Conservation (phyloP, 169 alveolate species). For the Cryptosporidium sp. region DNA sequence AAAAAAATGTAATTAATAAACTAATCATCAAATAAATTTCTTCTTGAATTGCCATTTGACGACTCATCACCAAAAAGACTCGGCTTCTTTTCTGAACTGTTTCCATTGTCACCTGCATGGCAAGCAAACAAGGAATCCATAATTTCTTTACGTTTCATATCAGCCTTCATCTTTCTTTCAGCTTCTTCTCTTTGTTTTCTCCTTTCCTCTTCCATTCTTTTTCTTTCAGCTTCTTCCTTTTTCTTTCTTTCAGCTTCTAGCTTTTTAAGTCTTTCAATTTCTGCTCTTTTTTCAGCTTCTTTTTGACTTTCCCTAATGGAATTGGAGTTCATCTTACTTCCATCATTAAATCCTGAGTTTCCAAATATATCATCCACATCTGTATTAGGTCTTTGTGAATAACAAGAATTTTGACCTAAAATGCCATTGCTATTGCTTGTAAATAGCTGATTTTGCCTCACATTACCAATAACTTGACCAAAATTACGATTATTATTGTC, state of each 20-base stretch:
- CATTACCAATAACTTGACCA: not conserved
- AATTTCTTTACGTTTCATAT: conserved; percentile 51
- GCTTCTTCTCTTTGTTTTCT: conserved; percentile 48
- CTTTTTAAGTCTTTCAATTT: conserved; percentile 59
- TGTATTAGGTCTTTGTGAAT: not conserved
- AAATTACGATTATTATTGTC: not conserved
- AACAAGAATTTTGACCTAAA: not conserved
- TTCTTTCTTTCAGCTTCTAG: conserved; percentile 54
- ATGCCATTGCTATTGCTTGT: not conserved
- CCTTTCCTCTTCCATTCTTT: conserved; percentile 55
- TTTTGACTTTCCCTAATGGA: conserved; percentile 33
- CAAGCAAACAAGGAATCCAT: conserved; percentile 52
- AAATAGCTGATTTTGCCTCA: conserved; percentile 3
- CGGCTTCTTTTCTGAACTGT: conserved; percentile 37
- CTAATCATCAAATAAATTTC: conserved; percentile 40
- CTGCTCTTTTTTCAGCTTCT: conserved; percentile 60
- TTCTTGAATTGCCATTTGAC: conserved; percentile 6
- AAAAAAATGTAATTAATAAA: not conserved
- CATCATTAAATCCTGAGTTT: not conserved
- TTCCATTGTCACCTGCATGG: not conserved
- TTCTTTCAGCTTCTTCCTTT: conserved; percentile 64
- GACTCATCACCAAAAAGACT: conserved; percentile 70
- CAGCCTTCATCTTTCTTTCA: conserved; percentile 38
- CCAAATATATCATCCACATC: not conserved
- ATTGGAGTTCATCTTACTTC: not conserved